Percentiles rank a stretch among this genome's conserved stretches.
Evolutionary conservation across 2,329 filamentous ascomycete genomes (phyloP).

Genomic region (Xylaria sp.): DNA sequence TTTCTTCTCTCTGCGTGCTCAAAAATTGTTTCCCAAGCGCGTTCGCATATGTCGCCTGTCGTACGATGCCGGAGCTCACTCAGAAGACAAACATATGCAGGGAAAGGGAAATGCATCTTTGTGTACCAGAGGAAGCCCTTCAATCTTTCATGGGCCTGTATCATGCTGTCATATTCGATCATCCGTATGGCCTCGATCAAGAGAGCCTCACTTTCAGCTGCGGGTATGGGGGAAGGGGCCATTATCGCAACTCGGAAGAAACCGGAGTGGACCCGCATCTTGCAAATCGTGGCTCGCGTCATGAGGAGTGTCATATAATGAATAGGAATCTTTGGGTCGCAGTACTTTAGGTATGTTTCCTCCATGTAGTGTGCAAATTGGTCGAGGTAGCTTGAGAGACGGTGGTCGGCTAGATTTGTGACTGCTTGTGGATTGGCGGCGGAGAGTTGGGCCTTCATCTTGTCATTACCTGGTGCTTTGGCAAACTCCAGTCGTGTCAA

Average conservation of each 20-base stretch:
- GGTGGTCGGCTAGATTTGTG: conserved; percentile 62
- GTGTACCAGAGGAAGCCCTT: conserved; percentile 69
- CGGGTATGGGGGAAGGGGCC: conserved; percentile 53
- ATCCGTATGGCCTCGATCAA: conserved; percentile 67
- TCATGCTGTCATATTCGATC: conserved; percentile 68
- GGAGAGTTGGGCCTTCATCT: conserved; percentile 51
- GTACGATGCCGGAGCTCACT: conserved; percentile 65
- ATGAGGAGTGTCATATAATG: conserved; percentile 70
- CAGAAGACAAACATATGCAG: conserved; percentile 70
- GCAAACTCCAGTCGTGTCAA: conserved; percentile 68
- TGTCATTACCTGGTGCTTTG: conserved; percentile 63
- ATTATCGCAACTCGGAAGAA: conserved; percentile 61
- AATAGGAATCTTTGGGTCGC: conserved; percentile 68
- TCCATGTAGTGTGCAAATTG: conserved; percentile 67
- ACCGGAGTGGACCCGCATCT: conserved; percentile 66
- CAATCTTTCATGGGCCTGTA: conserved; percentile 63
- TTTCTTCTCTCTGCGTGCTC: conserved; percentile 65
- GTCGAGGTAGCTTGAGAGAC: conserved; percentile 62
- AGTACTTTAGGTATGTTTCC: conserved; percentile 65
- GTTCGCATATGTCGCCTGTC: conserved; percentile 66
- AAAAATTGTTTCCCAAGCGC: conserved; percentile 67
- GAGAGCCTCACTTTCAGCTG: conserved; percentile 62
- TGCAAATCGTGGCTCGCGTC: conserved; percentile 66
- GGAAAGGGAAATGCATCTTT: conserved; percentile 68
- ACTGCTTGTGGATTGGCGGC: conserved; percentile 55